Evolutionary conservation across 257 asterid species (phyloP).

Genomic region (Penstemon davidsonii): DNA sequence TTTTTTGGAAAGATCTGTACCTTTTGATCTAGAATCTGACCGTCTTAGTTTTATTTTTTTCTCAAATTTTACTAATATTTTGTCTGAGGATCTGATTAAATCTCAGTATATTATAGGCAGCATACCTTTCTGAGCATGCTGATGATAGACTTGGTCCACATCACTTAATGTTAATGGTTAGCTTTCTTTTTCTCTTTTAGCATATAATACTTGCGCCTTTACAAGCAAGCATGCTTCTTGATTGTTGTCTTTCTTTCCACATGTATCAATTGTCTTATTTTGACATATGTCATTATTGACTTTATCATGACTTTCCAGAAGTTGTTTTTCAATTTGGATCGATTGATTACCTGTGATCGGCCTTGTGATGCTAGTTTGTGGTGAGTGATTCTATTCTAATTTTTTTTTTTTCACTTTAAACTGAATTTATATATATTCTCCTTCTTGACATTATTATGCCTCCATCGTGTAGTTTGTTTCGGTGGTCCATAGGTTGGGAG

Average conservation of each 20-base stretch:
- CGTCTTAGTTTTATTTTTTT: slow-evolving; percentile 2
- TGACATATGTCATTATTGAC: slow-evolving; percentile 24
- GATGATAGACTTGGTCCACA: slow-evolving; percentile 36
- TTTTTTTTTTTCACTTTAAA: neutral
- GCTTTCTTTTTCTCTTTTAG: slow-evolving; percentile 33
- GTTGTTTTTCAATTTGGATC: slow-evolving; percentile 76
- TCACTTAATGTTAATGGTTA: slow-evolving; percentile 75
- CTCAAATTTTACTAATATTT: slow-evolving; percentile 12
- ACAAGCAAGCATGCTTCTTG: neutral
- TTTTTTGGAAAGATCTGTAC: slow-evolving; percentile 18
- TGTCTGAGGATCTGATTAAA: slow-evolving; percentile 25
- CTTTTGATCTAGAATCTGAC: slow-evolving; percentile 4
- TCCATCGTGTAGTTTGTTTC: neutral
- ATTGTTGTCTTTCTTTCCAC: slow-evolving; percentile 2
- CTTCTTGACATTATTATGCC: slow-evolving; percentile 4
- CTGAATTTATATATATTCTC: neutral
- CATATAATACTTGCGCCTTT: slow-evolving; percentile 7
- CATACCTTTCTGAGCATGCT: slow-evolving; percentile 60
- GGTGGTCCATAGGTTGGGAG: no score
- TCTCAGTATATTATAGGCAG: slow-evolving; percentile 55
- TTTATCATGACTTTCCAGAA: slow-evolving; percentile 53
- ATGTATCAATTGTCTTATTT: slow-evolving; percentile 24
- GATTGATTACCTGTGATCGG: slow-evolving; percentile 64
- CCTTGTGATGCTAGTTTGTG: slow-evolving; percentile 73
- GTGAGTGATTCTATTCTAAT: slow-evolving; percentile 47